phyloP scores from a whole-genome alignment of 495 filamentous ascomycete genomes.

The Evansstolkia leycettana region DNA sequence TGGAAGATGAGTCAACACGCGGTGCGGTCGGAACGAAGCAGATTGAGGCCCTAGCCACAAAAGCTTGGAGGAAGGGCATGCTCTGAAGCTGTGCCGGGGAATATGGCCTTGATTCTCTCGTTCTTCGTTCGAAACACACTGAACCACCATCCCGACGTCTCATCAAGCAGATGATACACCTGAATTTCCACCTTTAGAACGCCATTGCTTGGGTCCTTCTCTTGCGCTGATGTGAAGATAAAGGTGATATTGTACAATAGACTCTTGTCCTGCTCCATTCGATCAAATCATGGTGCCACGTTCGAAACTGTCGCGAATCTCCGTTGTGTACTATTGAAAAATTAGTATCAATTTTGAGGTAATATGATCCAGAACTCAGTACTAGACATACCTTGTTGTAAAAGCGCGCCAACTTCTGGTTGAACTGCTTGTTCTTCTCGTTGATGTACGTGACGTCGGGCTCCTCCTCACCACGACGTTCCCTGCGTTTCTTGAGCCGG shows the following conservation, averaged over 20 bases:
- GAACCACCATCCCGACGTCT: too few species aligned
- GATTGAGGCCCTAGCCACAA: slow-evolving; percentile 61
- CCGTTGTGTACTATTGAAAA: slow-evolving; percentile 65
- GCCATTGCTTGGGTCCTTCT: too few species aligned
- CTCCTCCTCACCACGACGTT: slow-evolving; percentile 63
- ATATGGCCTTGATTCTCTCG: background rate
- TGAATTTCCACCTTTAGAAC: too few species aligned
- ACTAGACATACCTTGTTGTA: slow-evolving; percentile 70
- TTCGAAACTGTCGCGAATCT: slow-evolving; percentile 96
- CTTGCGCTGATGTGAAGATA: background rate
- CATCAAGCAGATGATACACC: too few species aligned
- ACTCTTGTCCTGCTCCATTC: slow-evolving; percentile 4
- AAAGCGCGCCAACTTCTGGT: slow-evolving; percentile 87
- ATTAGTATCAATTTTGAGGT: slow-evolving; percentile 17
- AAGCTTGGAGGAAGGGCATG: slow-evolving; percentile 74
- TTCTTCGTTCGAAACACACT: background rate
- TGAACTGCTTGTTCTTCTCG: slow-evolving; percentile 99
- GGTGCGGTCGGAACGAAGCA: slow-evolving; percentile 56
- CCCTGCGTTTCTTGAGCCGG: slow-evolving; percentile 70
- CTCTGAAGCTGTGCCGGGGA: slow-evolving; percentile 31
- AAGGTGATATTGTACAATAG: slow-evolving; percentile 6
- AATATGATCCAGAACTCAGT: background rate
- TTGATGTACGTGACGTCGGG: slow-evolving; percentile 97
- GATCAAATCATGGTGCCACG: slow-evolving; percentile 62
- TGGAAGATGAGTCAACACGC: slow-evolving; percentile 54